A percentile compares a stretch with the other conserved stretches of the same genome.
phyloP scores from a whole-genome alignment of 2,329 filamentous ascomycete species.

The Colletotrichum sp. region DNA sequence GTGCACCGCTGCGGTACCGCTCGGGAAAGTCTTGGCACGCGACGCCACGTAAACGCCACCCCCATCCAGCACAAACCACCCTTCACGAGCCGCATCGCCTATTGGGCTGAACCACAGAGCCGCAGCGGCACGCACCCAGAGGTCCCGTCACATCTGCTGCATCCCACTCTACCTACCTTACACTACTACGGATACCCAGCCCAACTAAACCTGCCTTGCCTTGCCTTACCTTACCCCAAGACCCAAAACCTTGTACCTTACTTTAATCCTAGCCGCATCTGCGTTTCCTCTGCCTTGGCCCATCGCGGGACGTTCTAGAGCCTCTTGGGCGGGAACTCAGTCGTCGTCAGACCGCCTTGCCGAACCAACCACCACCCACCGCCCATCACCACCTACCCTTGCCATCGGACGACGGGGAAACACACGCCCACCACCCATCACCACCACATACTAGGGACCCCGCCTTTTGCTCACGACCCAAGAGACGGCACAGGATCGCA shows the following conservation, averaged over 20 bases:
- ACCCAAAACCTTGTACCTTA: not conserved
- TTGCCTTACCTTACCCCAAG: not conserved
- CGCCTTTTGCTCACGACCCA: not conserved
- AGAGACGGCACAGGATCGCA: not conserved
- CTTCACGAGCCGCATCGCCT: not conserved
- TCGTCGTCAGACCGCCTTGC: slow-evolving; percentile 8
- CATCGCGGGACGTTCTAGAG: not conserved
- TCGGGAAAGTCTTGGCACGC: not conserved
- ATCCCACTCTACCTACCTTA: not conserved
- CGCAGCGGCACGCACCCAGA: not conserved
- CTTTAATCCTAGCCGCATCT: not conserved
- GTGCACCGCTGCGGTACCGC: not conserved
- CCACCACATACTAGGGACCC: not conserved
- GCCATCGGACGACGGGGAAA: not conserved
- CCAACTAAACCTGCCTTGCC: not conserved
- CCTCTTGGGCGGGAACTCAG: not conserved
- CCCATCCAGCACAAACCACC: not conserved
- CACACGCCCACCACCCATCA: not conserved
- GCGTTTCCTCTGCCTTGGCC: not conserved
- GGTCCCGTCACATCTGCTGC: not conserved
- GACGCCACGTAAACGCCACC: slow-evolving; percentile 18
- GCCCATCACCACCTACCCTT: not conserved
- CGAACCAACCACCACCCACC: not conserved
- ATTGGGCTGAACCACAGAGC: slow-evolving; percentile 1
- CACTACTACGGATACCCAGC: not conserved